Evolutionary conservation across 2,329 filamentous ascomycete species (phyloP), one percentile per base, ranked within the genome.

Genomic region (Neofusicoccum sp.): DNA sequence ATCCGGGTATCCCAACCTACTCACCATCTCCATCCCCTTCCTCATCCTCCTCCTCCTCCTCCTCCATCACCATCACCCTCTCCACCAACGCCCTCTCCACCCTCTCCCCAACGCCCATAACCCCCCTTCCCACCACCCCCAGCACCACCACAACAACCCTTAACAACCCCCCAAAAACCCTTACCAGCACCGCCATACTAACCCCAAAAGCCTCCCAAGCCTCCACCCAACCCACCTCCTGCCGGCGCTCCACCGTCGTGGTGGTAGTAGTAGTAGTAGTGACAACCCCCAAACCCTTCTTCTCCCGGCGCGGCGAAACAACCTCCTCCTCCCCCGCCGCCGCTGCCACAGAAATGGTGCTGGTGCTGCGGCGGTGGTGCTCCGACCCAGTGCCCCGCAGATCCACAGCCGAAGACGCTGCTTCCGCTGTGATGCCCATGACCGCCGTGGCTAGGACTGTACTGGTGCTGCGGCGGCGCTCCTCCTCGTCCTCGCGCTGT

Each of bases 111-210:
- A 20, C 51, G 26, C 33, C 57, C 57, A 47, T 28, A 43, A 33
- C 57, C 57, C 4, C 57, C 57, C n/a, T 33, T 24, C 41, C 57
- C 57, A 59, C 57, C 57, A 31, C 24, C 24, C 49, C 57, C 57
- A 34, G 44, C 57, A 38, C 41, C 41, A 11, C 20, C 20, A 38
- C 54, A 40, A 20, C 54, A 40, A 47, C 26, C 36, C 30, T 38
- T n/a, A 47, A 20, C 30, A 45, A 36, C 30, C 30, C 41, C 54
- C 28, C 54, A 40, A 33, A 36, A 36, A 30, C 9, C 8, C n/a
- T 26, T 26, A 16, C 54, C 54, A 38, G 30, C 33, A 41, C 54
- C 54, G 54, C 28, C 36, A 47, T 30, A 12, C 30, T 38, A 40
- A 38, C 54, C 54, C 2, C 31, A 30, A 58, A 28, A 47, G 54